Evolutionary conservation across 1,284 basidiomycete genomes (phyloP).

Genomic region (Marasmius sp.): DNA sequence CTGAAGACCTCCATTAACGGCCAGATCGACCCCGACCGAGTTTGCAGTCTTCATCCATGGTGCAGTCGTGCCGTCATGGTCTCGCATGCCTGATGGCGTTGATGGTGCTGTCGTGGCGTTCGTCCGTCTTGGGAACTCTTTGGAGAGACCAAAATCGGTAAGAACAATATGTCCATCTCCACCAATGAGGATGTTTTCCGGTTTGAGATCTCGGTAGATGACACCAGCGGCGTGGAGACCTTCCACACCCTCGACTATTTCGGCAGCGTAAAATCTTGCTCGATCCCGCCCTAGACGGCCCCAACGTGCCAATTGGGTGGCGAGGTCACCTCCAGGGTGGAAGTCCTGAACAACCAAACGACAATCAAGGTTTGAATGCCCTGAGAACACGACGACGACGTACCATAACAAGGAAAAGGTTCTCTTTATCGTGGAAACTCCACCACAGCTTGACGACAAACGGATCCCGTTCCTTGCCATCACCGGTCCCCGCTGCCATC

Average conservation of each 20-base stretch:
- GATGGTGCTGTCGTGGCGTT: constrained; percentile 49
- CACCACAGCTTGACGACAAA: constrained; percentile 95
- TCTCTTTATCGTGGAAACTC: constrained; percentile 95
- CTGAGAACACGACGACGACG: constrained; percentile 24
- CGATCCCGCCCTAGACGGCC: constrained; percentile 89
- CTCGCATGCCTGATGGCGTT: constrained; percentile 52
- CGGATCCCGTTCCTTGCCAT: constrained; percentile 66
- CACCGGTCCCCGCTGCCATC: constrained; percentile 68
- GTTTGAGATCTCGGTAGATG: constrained; percentile 89
- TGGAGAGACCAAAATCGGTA: constrained; percentile 93
- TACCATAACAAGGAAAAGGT: constrained; percentile 88
- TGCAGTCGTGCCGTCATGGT: constrained; percentile 44
- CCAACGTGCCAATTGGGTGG: constrained; percentile 94
- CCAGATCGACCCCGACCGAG: constrained; percentile 54
- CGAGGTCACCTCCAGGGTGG: constrained; percentile 94
- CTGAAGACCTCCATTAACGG: constrained; percentile 32
- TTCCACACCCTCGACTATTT: constrained; percentile 94
- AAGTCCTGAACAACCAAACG: constrained; percentile 63
- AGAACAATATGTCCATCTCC: constrained; percentile 93
- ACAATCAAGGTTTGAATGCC: constrained; percentile 22
- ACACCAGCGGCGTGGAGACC: constrained; percentile 86
- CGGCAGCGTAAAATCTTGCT: constrained; percentile 93
- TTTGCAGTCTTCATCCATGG: constrained; percentile 73
- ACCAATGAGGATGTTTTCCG: constrained; percentile 94
- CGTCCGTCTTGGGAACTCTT: constrained; percentile 65